Conservation (phyloP, 345 rosid genomes). For the Turritis glabra region DNA sequence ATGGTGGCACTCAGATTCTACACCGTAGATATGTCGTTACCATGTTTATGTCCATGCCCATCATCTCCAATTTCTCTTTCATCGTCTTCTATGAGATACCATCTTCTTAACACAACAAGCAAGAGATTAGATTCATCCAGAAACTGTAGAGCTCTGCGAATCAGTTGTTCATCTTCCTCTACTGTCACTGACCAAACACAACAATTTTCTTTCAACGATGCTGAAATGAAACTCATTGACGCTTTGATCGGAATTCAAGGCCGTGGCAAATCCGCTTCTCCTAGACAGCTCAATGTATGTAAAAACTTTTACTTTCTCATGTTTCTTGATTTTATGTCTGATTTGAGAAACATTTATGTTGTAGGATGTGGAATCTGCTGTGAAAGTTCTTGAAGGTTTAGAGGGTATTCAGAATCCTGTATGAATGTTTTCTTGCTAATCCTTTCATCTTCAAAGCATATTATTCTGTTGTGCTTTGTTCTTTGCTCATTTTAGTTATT, state of each 20-base stretch:
- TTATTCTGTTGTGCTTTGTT: not conserved
- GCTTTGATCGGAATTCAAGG: conserved; percentile 97
- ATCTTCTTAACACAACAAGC: not conserved
- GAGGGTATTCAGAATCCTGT: conserved; percentile 77
- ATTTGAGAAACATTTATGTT: not conserved
- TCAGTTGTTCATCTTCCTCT: conserved; percentile 37
- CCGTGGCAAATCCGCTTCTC: conserved; percentile 81
- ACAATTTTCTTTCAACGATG: conserved; percentile 52
- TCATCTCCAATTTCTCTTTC: conserved; percentile 23
- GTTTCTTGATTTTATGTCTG: conserved; percentile 9
- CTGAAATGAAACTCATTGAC: conserved; percentile 66
- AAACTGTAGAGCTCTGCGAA: conserved; percentile 4
- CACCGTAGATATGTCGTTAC: conserved; percentile 24
- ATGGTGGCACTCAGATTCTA: conserved; percentile 31
- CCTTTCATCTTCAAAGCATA: not conserved
- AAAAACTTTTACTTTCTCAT: not conserved
- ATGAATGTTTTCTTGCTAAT: conserved; percentile 26
- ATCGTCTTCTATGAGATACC: conserved; percentile 23
- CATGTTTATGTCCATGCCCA: conserved; percentile 32
- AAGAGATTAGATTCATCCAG: not conserved
- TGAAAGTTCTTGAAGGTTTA: conserved; percentile 66
- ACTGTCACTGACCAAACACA: conserved; percentile 38
- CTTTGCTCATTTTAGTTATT: not conserved
- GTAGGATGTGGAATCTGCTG: conserved; percentile 80
- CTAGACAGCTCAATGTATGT: conserved; percentile 68